These are phyloP conservation scores for Auriscalpium vulgare DNA, from an alignment of 768 basidiomycete genomes.

Conservation along the genomic window DNA sequence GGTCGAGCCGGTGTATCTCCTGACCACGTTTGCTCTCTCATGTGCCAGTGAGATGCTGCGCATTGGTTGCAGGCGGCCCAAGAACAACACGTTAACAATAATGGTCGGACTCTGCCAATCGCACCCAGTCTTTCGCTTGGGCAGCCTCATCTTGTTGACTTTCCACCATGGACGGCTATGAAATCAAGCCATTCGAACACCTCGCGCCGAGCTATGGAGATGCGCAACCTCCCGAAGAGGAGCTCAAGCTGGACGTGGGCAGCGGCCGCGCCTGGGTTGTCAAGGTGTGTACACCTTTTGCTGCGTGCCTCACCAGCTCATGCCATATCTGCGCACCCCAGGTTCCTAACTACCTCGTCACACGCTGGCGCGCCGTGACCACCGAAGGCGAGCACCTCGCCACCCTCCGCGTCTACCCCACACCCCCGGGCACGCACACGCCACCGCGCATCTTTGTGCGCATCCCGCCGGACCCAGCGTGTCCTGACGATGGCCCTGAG, in stretches of 20 bases:
- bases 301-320: neutral
- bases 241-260: constrained; percentile 69
- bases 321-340: neutral
- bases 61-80: too few species aligned
- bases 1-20: too few species aligned
- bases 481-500: constrained; percentile 35
- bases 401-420: constrained; percentile 71
- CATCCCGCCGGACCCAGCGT: constrained; percentile 47
- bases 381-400: constrained; percentile 76
- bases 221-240: constrained; percentile 67
- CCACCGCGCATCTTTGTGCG: constrained; percentile 60
- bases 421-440: constrained; percentile 26
- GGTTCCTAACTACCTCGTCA: constrained; percentile 84
- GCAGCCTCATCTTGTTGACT: too few species aligned
- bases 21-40: too few species aligned
- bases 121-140: too few species aligned
- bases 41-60: too few species aligned
- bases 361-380: constrained; percentile 70
- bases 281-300: constrained; percentile 45
- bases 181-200: constrained; percentile 66
- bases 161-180: constrained; percentile 23
- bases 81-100: too few species aligned
- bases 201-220: constrained; percentile 49
- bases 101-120: too few species aligned
- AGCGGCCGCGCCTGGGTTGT: constrained; percentile 79